Base-by-base conservation (phyloP, 257 asterid genomes). In the Hygrophila difformis region DNA sequence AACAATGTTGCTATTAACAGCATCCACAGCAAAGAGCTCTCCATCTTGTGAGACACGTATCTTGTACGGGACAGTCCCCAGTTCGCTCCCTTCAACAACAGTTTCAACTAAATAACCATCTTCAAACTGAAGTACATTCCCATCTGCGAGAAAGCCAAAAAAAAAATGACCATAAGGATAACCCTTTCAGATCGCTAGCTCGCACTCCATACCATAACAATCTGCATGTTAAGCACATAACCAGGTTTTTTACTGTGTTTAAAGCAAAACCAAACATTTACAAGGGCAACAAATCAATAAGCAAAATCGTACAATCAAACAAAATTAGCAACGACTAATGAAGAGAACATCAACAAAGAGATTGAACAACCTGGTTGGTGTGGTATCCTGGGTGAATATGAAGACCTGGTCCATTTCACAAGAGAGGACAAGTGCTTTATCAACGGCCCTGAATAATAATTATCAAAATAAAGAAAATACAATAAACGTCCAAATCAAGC, bases 41-140 rank as follows among this genome's bases (percentile, higher is more conserved):
- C 99, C 99, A 33, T 91, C 99, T 45, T 70, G 89, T 3, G 95
- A 86, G 23, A 80, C 75, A 0, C 81, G 91, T n/a, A 86, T 71
- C 13, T 74, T 64, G 56, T 82, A 62, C 0, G 99, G 99, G 60
- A 78, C 75, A 45, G 78, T 77, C 42, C 99, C 99, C 16, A 86
- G 89, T 20, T 83, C 97, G 59, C 74, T 86, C 59, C 97, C 99
- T 61, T 74, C 87, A 13, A 80, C 95, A 63, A 86, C 87, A 45
- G 96, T 91, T 63, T 91, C 99, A 18, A 91, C 99, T 31, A 86
- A 71, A 68, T 91, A 91, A 4, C 99, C 95, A 18, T 80, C 88
- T 58, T 91, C 99, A 26, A 91, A 82, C 53, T 80, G 94, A 62
- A 91, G 70, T 56, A 80, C 79, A 74, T 69, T 72, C 56, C 70